A percentile compares a stretch with the other conserved stretches of the same genome.
Evolutionary conservation across 306 rosid genomes (phyloP).

Genomic region (Prunus padus): DNA sequence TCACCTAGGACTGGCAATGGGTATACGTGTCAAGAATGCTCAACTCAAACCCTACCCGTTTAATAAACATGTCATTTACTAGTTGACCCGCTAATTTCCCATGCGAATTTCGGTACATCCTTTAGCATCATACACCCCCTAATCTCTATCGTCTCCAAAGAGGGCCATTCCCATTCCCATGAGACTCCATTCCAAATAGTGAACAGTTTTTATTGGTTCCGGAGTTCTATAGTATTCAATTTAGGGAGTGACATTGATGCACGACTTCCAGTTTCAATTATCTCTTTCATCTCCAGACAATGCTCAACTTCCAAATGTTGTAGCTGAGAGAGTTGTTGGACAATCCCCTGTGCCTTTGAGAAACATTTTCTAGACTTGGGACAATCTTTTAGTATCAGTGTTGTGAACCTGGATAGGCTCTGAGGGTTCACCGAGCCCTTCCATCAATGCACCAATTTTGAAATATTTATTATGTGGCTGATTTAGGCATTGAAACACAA

Average conservation of each 20-base stretch:
- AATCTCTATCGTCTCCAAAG: background rate
- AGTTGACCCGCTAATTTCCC: no score
- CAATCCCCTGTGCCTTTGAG: background rate
- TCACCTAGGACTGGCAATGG: no score
- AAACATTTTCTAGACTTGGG: background rate
- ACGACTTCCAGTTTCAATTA: background rate
- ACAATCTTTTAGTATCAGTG: background rate
- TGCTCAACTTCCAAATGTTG: background rate
- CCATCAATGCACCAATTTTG: background rate
- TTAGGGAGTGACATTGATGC: background rate
- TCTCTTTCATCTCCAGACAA: background rate
- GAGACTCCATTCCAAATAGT: background rate
- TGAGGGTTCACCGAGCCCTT: background rate
- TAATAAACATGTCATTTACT: no score
- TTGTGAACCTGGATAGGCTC: background rate
- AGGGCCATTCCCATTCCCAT: background rate
- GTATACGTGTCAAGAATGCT: no score
- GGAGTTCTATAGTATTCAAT: background rate
- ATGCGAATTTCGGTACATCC: no score
- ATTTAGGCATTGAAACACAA: background rate
- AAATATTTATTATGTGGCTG: background rate
- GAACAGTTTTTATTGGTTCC: background rate
- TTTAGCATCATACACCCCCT: background rate
- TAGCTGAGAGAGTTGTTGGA: background rate
- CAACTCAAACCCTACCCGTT: no score